Evolutionary conservation across 345 rosid genomes (phyloP).

Genomic region (thale cress (Arabidopsis thaliana)): DNA sequence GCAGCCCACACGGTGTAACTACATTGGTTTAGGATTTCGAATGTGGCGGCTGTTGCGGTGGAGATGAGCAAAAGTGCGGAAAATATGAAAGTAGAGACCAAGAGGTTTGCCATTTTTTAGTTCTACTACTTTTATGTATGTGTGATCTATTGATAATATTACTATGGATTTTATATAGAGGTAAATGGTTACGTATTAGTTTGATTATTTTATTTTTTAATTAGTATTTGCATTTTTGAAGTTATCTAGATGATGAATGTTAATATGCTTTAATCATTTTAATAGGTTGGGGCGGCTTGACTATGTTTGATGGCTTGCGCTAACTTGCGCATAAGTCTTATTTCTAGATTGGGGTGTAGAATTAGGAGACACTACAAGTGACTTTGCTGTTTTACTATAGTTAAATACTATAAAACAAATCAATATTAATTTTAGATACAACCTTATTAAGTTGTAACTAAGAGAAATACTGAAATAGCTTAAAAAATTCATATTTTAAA

Average conservation of each 20-base stretch:
- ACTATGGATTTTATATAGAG: constrained; percentile 29
- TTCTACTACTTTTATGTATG: constrained; percentile 6
- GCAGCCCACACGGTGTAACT: constrained; percentile 59
- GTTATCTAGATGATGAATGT: constrained; percentile 25
- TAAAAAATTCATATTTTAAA: no score
- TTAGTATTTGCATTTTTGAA: neutral
- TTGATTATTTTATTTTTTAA: constrained; percentile 10
- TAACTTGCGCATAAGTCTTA: neutral
- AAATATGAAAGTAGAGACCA: constrained; percentile 29
- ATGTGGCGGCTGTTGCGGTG: constrained; percentile 47
- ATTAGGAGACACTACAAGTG: neutral
- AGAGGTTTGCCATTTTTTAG: constrained; percentile 25
- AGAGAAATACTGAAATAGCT: no score
- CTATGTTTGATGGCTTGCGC: constrained; percentile 9
- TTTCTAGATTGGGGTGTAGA: constrained; percentile 29
- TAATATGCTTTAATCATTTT: constrained; percentile 3
- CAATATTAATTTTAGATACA: neutral
- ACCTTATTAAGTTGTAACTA: no score
- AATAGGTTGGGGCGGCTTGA: constrained; percentile 43
- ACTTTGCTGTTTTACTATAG: neutral
- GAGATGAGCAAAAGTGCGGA: constrained; percentile 27
- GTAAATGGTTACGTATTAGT: neutral
- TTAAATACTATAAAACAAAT: neutral
- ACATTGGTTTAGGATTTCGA: constrained; percentile 49
- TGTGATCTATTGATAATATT: constrained; percentile 21